These are phyloP conservation scores for Acer saccharum DNA, from an alignment of 345 rosid species.

Conservation along the genomic window DNA sequence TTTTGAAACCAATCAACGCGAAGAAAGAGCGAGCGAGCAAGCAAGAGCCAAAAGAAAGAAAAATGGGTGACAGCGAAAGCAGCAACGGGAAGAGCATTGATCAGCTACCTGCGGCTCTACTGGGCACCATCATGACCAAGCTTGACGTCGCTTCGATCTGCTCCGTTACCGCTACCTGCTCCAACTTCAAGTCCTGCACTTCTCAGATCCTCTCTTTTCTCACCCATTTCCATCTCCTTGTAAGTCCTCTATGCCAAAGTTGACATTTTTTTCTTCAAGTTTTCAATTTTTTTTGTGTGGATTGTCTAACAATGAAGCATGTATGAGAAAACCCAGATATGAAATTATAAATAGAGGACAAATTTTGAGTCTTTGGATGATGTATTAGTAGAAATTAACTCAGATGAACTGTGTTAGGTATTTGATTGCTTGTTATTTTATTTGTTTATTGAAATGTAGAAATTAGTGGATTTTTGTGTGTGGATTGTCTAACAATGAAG, in stretches of 20 bases:
- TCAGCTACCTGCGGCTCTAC: slow-evolving; percentile 65
- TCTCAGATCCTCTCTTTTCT: slow-evolving; percentile 74
- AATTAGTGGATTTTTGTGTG: background rate
- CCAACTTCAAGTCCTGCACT: slow-evolving; percentile 49
- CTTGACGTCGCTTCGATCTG: slow-evolving; percentile 81
- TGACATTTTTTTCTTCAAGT: background rate
- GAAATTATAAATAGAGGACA: background rate
- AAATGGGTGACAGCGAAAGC: slow-evolving; percentile 22
- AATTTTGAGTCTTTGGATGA: background rate
- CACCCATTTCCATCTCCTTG: slow-evolving; percentile 74
- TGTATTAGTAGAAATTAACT: background rate
- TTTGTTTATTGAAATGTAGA: background rate
- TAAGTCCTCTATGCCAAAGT: slow-evolving; percentile 26
- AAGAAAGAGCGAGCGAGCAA: background rate
- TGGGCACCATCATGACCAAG: slow-evolving; percentile 70
- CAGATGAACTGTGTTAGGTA: background rate
- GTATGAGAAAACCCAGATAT: background rate
- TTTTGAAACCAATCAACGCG: background rate
- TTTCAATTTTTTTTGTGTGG: background rate
- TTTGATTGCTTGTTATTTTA: background rate
- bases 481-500: background rate
- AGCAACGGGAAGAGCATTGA: slow-evolving; percentile 47
- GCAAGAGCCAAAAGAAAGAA: background rate
- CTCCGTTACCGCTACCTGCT: slow-evolving; percentile 73
- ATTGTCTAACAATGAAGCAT: background rate